A percentile compares a stretch with the other conserved stretches of the same genome.
phyloP scores from a whole-genome alignment of 1,139 yeast species.

The Suhomyces taliae region DNA sequence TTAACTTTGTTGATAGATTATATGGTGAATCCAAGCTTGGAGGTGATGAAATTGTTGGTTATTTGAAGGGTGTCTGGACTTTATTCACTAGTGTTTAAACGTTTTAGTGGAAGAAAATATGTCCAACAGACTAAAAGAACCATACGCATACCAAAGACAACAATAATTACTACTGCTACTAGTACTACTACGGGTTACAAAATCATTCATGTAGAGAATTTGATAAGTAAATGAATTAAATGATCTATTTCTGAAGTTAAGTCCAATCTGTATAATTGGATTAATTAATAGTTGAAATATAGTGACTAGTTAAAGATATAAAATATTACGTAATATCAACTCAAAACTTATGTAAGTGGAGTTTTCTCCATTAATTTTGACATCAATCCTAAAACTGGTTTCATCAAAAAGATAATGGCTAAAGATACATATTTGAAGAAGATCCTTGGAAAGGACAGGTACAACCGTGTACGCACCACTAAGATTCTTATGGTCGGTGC shows the following conservation, averaged over 20 bases:
- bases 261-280: background rate
- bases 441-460: conserved; percentile 44
- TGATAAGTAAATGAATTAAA: too few relatives aligned
- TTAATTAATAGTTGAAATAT: background rate
- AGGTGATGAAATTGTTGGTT: conserved; percentile 79
- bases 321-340: background rate
- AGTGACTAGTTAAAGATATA: background rate
- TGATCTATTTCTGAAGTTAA: too few relatives aligned
- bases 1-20: conserved; percentile 74
- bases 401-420: conserved; percentile 23
- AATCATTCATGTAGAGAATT: too few relatives aligned
- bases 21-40: conserved; percentile 83
- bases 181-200: too few relatives aligned
- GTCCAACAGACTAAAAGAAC: too few relatives aligned
- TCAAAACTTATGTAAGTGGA: background rate
- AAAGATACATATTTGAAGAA: conserved; percentile 45
- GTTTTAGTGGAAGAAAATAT: background rate
- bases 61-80: conserved; percentile 73
- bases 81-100: conserved; percentile 60
- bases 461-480: conserved; percentile 35
- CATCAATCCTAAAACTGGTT: background rate
- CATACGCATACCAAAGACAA: too few relatives aligned
- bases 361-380: background rate
- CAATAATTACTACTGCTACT: too few relatives aligned
- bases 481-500: conserved; percentile 91